Evolutionary conservation across 2,329 filamentous ascomycete genomes (phyloP), one percentile per base, ranked within the genome.

Genomic region (Chrysoporthe cubensis): DNA sequence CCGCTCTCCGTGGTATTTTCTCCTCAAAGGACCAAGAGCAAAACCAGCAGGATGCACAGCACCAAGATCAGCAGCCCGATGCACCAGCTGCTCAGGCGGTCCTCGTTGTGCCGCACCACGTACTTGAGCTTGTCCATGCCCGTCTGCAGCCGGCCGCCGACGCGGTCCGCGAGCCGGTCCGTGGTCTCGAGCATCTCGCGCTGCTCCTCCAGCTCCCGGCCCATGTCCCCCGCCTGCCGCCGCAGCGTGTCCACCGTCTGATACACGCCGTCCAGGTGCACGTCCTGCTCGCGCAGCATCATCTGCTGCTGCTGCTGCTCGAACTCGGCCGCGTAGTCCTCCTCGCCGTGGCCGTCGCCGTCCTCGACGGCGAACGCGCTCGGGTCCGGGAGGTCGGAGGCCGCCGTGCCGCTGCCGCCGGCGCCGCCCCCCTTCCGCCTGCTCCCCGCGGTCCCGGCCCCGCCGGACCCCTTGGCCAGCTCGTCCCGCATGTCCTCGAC

Each of bases 161-260:
- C 94, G 44, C 95, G 86, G 78, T 98, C 94, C 4, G 93, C 93
- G 66, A 97, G 84, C 42, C 85, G 87, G 79, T 98, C 95, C 52
- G 96, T 91, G 64, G 92, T 90, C 71, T 96, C 90, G 67, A 99
- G 84, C 87, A 98, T 91, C 78, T 94, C 92, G 32, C 86, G 87
- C 84, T 99, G 96, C 81, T 99, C 96, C 80, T 97, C 96, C 58
- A 99, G 84, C 82, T 99, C 96, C 67, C 95, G 85, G 1, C 96
- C 95, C 95, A 99, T 99, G 73, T 94, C 92, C 79, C 96, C 90
- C 1, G 96, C 96, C 84, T 98, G 96, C 76, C 91, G 86, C 66
- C 95, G 85, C 76, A 99, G 80, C 76, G 94, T 97, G 2, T 94
- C 95, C 34, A 99, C 96, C 0, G 95, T 98, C 72, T 90, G 88